These are phyloP conservation scores for Dioscorea alata DNA, from an alignment of 106 monocot genomes.

Conservation along the genomic window DNA sequence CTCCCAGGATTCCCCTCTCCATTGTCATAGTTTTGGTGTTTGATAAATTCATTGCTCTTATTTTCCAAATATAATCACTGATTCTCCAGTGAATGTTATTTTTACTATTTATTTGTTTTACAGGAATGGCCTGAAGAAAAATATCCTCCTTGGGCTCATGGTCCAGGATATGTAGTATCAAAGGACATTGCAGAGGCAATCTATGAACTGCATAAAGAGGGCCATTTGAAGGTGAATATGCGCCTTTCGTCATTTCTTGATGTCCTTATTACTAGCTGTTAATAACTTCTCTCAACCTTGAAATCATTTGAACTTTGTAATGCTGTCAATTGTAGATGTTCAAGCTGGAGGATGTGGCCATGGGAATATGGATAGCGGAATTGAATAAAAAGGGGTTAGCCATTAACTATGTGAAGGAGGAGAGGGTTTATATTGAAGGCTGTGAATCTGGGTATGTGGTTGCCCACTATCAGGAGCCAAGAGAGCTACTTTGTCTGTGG, in stretches of 20 bases:
- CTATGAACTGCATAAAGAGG: conserved; percentile 53
- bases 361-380: conserved; percentile 88
- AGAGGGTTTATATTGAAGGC: conserved; percentile 50
- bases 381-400: conserved; percentile 58
- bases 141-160: conserved; percentile 99
- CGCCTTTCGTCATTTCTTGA: background rate
- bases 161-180: conserved; percentile 93
- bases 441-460: conserved; percentile 76
- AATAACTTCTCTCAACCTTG: background rate
- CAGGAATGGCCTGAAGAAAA: conserved; percentile 88
- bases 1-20: background rate
- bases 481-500: conserved; percentile 91
- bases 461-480: conserved; percentile 88
- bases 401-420: conserved; percentile 60
- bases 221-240: conserved; percentile 48
- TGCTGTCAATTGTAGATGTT: conserved; percentile 61
- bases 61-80: no score
- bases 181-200: conserved; percentile 62
- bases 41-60: no score
- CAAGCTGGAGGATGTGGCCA: conserved; percentile 96
- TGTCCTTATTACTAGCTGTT: background rate
- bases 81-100: no score
- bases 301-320: background rate
- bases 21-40: background rate
- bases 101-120: conserved; percentile 11